Percentiles rank a stretch among this genome's conserved stretches.
These are phyloP conservation scores for Backusella sp. DNA, from an alignment of 192 early-diverging fungal genomes.

Conservation along the genomic window DNA sequence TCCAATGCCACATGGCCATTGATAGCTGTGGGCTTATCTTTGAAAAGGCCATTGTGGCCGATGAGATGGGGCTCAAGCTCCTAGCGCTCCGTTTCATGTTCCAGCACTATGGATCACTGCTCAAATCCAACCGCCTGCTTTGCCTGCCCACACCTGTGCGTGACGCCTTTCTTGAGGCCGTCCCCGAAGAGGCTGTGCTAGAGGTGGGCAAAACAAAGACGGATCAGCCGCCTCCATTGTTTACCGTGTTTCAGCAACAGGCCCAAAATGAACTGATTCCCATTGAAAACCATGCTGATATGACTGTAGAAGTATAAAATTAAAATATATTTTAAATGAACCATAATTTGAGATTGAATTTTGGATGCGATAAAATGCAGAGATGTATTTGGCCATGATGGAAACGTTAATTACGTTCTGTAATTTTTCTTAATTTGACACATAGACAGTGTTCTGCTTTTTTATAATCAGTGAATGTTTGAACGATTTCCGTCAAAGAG, in stretches of 20 bases:
- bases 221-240: neutral
- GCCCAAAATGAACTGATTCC: neutral
- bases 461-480: neutral
- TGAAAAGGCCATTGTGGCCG: conserved; percentile 47
- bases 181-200: conserved; percentile 49
- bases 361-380: neutral
- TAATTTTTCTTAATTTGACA: conserved; percentile 21
- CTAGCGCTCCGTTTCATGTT: conserved; percentile 51
- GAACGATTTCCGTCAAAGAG: conserved; percentile 30
- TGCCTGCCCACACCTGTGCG: conserved; percentile 34
- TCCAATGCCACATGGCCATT: conserved; percentile 43
- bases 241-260: neutral
- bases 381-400: neutral
- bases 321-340: neutral
- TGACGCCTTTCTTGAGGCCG: conserved; percentile 47
- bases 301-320: conserved; percentile 13
- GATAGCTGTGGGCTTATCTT: conserved; percentile 55
- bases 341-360: conserved; percentile 1
- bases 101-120: conserved; percentile 49
- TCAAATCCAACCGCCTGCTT: conserved; percentile 50
- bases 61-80: conserved; percentile 52
- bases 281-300: neutral
- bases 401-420: neutral
- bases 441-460: conserved; percentile 27
- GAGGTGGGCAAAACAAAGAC: conserved; percentile 26